Conservation (phyloP, 2,329 filamentous ascomycete species). For the Daldinia sp. region DNA sequence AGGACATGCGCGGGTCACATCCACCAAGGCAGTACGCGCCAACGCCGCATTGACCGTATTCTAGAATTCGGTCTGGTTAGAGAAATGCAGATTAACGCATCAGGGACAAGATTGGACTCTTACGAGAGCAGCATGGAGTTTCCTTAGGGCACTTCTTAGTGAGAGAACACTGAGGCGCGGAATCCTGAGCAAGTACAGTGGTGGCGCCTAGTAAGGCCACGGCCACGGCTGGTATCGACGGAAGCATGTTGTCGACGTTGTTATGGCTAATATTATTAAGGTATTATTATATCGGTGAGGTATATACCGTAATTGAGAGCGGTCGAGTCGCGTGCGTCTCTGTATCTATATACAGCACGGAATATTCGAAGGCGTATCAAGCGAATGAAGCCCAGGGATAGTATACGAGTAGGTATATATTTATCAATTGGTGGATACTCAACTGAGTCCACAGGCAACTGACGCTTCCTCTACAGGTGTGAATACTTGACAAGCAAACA, state of each 20-base stretch:
- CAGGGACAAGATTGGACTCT: slow-evolving; percentile 50
- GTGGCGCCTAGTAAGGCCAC: slow-evolving; percentile 57
- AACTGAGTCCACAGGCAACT: slow-evolving; percentile 11
- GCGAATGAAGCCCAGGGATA: slow-evolving; percentile 27
- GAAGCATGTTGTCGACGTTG: slow-evolving; percentile 48
- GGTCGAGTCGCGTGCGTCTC: slow-evolving; percentile 30
- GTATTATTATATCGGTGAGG: slow-evolving; percentile 38
- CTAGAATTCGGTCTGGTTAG: slow-evolving; percentile 59
- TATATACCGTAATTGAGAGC: slow-evolving; percentile 24
- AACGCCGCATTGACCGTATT: slow-evolving; percentile 92
- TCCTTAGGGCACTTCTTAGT: slow-evolving; percentile 75
- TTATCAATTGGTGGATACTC: background rate
- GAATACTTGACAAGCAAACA: slow-evolving; percentile 8
- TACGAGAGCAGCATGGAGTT: slow-evolving; percentile 84
- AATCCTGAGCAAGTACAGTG: slow-evolving; percentile 53
- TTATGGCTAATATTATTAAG: slow-evolving; percentile 29
- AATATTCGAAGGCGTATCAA: slow-evolving; percentile 15
- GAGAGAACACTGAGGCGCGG: slow-evolving; percentile 59
- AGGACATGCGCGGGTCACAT: slow-evolving; percentile 89
- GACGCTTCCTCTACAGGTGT: slow-evolving; percentile 25
- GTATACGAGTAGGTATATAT: slow-evolving; percentile 19
- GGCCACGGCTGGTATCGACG: slow-evolving; percentile 51
- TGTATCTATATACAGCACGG: slow-evolving; percentile 27
- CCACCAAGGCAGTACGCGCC: slow-evolving; percentile 96
- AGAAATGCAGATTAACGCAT: background rate